phyloP scores from a whole-genome alignment of 139 green algal species.

The Penium margaritaceum region DNA sequence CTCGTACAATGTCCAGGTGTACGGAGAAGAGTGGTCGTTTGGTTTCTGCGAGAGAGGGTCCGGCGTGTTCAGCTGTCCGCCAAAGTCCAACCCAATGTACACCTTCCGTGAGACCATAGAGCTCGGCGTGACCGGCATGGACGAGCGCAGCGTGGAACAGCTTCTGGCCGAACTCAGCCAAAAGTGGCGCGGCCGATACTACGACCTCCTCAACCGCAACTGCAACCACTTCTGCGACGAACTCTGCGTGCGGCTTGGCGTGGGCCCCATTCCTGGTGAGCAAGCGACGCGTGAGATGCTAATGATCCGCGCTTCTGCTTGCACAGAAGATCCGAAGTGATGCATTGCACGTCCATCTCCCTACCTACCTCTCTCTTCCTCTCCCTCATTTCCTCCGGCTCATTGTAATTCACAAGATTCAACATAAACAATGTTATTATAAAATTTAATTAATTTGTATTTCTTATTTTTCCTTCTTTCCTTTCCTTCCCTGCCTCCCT shows the following conservation, averaged over 20 bases:
- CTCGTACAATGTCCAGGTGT: no score
- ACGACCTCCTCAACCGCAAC: conserved; percentile 66
- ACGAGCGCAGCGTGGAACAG: conserved; percentile 20
- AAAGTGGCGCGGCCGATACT: conserved; percentile 53
- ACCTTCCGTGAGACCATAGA: conserved; percentile 58
- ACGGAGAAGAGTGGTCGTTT: conserved; percentile 63
- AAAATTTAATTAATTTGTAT: background rate
- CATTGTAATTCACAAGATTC: background rate
- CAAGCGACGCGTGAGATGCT: background rate
- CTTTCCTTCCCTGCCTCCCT: no score
- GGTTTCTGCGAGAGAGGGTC: conserved; percentile 63
- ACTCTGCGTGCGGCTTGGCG: conserved; percentile 52
- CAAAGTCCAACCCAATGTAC: conserved; percentile 60
- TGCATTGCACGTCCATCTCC: background rate
- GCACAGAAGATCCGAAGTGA: background rate
- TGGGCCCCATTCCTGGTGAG: conserved; percentile 33
- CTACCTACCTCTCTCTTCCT: background rate
- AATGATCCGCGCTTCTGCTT: background rate
- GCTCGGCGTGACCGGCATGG: conserved; percentile 54
- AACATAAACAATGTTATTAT: background rate
- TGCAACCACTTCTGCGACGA: conserved; percentile 74
- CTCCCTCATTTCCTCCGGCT: no score
- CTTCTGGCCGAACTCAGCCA: conserved; percentile 45
- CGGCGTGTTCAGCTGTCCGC: conserved; percentile 58
- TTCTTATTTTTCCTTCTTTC: conserved; percentile 1